Evolutionary conservation across 2,329 filamentous ascomycete species (phyloP), one percentile per base, ranked within the genome.

Genomic region (Pseudogymnoascus sp.): DNA sequence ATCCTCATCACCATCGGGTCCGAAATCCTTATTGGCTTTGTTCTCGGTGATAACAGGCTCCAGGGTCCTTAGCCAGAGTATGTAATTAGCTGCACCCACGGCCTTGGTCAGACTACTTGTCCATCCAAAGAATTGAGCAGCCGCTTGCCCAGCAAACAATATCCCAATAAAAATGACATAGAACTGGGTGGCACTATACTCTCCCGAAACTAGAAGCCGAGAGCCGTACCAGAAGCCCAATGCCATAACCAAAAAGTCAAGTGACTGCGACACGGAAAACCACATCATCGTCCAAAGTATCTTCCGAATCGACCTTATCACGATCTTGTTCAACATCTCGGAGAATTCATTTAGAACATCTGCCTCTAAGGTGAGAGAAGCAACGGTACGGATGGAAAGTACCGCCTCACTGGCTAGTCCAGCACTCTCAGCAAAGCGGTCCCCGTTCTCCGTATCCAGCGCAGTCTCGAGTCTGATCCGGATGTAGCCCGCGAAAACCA

Each of bases 141-240:
- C 89, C 5, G 87, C 78, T 70, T 89, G 85, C 0, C 89, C 87
- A 62, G 85, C 87, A 41, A 91, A 84, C 1, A 92, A 79, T 67
- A 92, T 81, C 4, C 87, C 80, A 6, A 88, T 79, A 4, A 90
- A 77, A 6, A 91, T 86, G 67, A 89, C 87, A 71, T 91, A 85
- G 74, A 91, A 91, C 14, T 88, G 81, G 32, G 84, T 83, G 39
- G 81, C 81, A 2, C 74, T 78, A 65, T 87, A 87, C 62, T 82
- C 75, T 4, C 88, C 87, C 43, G 80, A 77, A 60, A 85, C 80
- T 62, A 91, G 89, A 64, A 85, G 83, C 66, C 83, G 86, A 0
- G 87, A 81, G 2, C 88, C 88, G 87, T 88, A 92, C 74, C 74
- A 76, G 62, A 75, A 75, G 0, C 68, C 72, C 2, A 76, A 63